Base-by-base conservation (phyloP, 352 stramenopile species). In the Globisporangium heterothallicum region DNA sequence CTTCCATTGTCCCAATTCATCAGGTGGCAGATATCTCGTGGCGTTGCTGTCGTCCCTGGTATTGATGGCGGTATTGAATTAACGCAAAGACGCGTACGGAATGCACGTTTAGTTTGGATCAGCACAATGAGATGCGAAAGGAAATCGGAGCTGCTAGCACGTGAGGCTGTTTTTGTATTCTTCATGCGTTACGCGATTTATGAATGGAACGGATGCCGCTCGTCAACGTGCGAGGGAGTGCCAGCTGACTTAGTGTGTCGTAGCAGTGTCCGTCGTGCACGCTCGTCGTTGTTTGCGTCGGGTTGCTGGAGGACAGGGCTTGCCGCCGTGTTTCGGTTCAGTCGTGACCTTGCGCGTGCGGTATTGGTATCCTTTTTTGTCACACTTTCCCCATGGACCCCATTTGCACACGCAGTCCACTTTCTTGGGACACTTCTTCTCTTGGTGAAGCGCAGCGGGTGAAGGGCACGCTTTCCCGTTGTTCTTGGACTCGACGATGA, bases 331-430 rank as follows among this genome's bases (percentile, higher is more conserved):
- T 8, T 69, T 49, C 5, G 66, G 55, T 25, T 42, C 53, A 6
- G 59, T 54, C 0, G 63, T 49, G 27, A 84, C 42, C 0, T 36
- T 66, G 7, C 78, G 70, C 16, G 58, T 66, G 3, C 61, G 69
- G 4, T 69, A 72, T 58, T 81, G 74, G 8, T 58, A 44, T 34
- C 74, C 67, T 7, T 58, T 56, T 0, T 43, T 29, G 18, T 34
- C 26, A 43, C 52, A 59, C 26, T 36, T 30, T 3, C 34, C 14
- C 52, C 52, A 59, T 2, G 21, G 14, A 13, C 52, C 13, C 52
- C 52, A 59, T 27, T 46, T 47, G 43, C 42, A 53, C n/a, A 59
- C 52, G 27, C 52, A 59, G 34, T 59, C 52, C n/a, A 53, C 43
- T 7, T n/a, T 25, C 16, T 34, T 19, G 8, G 18, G 21, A 19